Evolutionary conservation across 768 basidiomycete species (phyloP).

Genomic region (Pisolithus sp.): DNA sequence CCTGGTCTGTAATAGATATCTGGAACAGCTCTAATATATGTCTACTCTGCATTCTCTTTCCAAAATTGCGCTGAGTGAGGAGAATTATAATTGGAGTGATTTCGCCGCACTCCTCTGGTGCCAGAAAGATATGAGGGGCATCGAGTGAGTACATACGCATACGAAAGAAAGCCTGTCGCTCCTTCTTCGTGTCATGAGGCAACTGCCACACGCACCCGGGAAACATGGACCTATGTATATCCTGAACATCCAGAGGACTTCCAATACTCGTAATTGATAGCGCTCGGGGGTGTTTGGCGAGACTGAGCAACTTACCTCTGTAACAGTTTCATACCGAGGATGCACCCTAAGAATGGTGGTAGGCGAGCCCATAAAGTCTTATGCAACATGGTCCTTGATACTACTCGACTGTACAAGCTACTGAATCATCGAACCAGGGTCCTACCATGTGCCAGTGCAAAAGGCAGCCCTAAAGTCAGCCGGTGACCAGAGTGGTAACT

Average conservation of each 20-base stretch:
- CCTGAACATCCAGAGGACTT: constrained; percentile 25
- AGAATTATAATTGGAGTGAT: constrained; percentile 79
- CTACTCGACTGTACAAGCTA: no score
- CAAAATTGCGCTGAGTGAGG: constrained; percentile 53
- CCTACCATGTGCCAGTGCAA: no score
- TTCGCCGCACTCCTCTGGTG: constrained; percentile 59
- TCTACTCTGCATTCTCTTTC: constrained; percentile 61
- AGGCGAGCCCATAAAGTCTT: no score
- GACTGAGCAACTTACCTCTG: constrained; percentile 25
- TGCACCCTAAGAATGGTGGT: no score
- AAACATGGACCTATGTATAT: constrained; percentile 59
- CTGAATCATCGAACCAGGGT: no score
- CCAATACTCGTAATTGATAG: constrained; percentile 61
- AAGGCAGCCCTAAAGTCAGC: no score
- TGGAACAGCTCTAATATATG: constrained; percentile 64
- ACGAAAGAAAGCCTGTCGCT: constrained; percentile 42
- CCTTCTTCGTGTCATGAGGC: constrained; percentile 50
- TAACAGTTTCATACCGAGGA: background rate
- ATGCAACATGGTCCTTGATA: no score
- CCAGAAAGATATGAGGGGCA: no score
- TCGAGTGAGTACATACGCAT: no score
- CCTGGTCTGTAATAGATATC: constrained; percentile 46
- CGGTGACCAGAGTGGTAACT: no score
- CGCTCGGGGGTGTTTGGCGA: constrained; percentile 53
- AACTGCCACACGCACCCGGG: constrained; percentile 40